These are phyloP conservation scores for Chrysochromulina parva DNA, from an alignment of 78 protist species.

Conservation along the genomic window DNA sequence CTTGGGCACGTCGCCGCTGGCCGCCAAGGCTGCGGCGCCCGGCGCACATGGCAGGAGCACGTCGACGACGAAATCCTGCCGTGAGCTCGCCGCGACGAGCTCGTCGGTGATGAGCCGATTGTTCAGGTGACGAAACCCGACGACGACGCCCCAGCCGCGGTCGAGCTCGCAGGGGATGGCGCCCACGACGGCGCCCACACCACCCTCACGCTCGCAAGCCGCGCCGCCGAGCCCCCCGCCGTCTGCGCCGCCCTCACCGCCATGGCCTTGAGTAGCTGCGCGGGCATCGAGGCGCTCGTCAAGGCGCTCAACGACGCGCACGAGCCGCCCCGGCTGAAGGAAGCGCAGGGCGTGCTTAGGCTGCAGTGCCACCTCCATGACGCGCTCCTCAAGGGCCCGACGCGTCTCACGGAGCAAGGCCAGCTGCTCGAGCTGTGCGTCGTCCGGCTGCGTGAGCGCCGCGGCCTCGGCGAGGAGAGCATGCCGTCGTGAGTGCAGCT, in stretches of 20 bases:
- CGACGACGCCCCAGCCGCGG: conserved; percentile 87
- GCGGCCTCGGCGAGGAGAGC: neutral
- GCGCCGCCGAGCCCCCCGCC: no score
- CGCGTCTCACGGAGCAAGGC: no score
- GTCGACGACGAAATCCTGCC: neutral
- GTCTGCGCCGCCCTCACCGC: no score
- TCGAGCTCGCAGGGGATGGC: neutral
- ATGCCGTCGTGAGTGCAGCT: neutral
- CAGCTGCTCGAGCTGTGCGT: neutral
- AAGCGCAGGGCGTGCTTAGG: conserved; percentile 30
- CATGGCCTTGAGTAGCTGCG: no score
- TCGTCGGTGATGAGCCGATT: neutral
- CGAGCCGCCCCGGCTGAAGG: conserved; percentile 53
- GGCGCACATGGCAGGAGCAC: conserved; percentile 6
- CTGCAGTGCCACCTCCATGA: neutral
- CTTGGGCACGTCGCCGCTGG: neutral
- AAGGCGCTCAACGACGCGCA: neutral
- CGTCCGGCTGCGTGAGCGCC: neutral
- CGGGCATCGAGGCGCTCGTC: no score
- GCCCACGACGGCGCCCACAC: no score
- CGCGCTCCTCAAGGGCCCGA: neutral
- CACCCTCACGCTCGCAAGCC: no score
- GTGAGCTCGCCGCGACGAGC: neutral
- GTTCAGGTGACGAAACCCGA: conserved; percentile 14
- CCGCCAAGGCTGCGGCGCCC: neutral